Conservation (phyloP, 2,329 filamentous ascomycete genomes). For the Fusarium ambrosium region DNA sequence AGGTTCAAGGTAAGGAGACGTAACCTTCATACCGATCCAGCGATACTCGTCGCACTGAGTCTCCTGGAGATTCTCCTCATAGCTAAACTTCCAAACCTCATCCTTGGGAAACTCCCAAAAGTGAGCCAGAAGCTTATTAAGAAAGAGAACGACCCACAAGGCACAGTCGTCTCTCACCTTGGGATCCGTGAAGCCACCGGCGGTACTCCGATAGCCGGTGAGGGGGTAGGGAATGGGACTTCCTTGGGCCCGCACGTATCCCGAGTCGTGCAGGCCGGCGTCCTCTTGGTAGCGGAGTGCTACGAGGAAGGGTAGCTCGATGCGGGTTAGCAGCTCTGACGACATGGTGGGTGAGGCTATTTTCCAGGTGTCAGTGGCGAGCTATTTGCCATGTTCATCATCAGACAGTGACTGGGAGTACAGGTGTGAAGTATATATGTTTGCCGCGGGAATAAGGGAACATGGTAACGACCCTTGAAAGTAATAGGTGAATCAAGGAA, state of each 20-base stretch:
- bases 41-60: constrained; percentile 16
- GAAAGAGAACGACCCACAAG: not conserved
- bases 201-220: not conserved
- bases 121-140: not conserved
- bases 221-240: not conserved
- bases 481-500: not conserved
- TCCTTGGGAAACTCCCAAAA: not conserved
- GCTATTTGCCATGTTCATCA: not conserved
- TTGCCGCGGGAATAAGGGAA: not conserved
- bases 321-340: not conserved
- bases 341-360: not conserved
- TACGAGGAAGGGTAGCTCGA: not conserved
- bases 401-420: not conserved
- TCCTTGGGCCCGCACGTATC: not conserved
- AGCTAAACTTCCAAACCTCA: constrained; percentile 16
- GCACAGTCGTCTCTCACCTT: not conserved
- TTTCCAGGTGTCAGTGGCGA: not conserved
- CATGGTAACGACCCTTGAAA: not conserved
- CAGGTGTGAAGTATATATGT: not conserved
- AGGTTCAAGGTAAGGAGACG: constrained; percentile 17
- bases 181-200: not conserved
- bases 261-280: not conserved
- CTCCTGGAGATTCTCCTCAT: constrained; percentile 20
- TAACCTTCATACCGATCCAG: constrained; percentile 33
- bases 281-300: not conserved